A percentile compares a stretch with the other conserved stretches of the same genome.
These are phyloP conservation scores for Entomortierella lignicola DNA, from an alignment of 192 early-diverging fungal species.

Conservation along the genomic window DNA sequence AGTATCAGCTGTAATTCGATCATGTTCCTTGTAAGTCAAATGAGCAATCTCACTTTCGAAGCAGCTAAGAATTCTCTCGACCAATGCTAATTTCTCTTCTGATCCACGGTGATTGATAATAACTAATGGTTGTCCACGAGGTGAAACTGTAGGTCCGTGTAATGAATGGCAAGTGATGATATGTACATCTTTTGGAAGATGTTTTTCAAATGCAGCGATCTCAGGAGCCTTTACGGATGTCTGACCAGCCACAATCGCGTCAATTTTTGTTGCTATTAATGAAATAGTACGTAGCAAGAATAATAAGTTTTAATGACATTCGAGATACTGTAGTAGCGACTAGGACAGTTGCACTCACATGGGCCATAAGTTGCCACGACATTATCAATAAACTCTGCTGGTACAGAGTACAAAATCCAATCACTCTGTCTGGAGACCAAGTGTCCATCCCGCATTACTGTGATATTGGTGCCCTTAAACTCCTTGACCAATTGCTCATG, in stretches of 20 bases:
- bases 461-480: conserved; percentile 66
- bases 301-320: conserved; percentile 45
- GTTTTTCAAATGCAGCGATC: conserved; percentile 87
- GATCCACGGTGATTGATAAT: conserved; percentile 84
- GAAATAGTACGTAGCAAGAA: background rate
- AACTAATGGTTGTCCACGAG: conserved; percentile 85
- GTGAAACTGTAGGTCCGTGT: conserved; percentile 91
- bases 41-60: conserved; percentile 88
- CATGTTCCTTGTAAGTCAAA: conserved; percentile 87
- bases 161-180: conserved; percentile 96
- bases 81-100: conserved; percentile 67
- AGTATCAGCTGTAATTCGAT: conserved; percentile 96
- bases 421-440: conserved; percentile 86
- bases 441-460: conserved; percentile 84
- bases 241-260: conserved; percentile 92
- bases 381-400: conserved; percentile 86
- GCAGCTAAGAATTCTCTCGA: conserved; percentile 72
- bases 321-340: conserved; percentile 86
- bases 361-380: conserved; percentile 89
- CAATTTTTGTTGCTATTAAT: conserved; percentile 80
- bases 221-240: conserved; percentile 97
- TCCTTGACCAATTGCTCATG: conserved; percentile 75
- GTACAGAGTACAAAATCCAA: conserved; percentile 95
- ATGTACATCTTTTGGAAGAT: conserved; percentile 90
- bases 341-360: conserved; percentile 61